Evolutionary conservation across 108 stramenopile species (phyloP).

Genomic region (Epipyxis sp.): DNA sequence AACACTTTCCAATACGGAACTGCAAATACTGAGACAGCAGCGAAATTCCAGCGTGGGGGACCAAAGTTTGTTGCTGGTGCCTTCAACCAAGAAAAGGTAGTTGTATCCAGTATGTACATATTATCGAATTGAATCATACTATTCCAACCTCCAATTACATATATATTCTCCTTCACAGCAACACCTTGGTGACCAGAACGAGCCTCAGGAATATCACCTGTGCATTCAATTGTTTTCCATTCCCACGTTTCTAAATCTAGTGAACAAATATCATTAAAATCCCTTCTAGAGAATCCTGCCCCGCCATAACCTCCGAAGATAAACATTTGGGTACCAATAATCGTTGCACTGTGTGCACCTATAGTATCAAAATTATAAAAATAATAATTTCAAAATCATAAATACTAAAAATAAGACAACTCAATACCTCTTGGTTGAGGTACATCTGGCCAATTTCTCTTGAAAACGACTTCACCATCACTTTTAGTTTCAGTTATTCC

Average conservation of each 20-base stretch:
- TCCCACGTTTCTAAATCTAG: conserved; percentile 57
- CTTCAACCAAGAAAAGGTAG: conserved; percentile 41
- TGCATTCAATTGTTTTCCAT: conserved; percentile 50
- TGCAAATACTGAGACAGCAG: conserved; percentile 65
- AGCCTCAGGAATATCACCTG: conserved; percentile 58
- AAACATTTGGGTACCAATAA: conserved; percentile 51
- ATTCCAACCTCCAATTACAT: conserved; percentile 75
- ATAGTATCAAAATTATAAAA: too few species aligned
- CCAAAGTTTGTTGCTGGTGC: conserved; percentile 36
- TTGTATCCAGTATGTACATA: conserved; percentile 61
- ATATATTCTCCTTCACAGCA: conserved; percentile 58
- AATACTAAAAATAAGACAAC: too few species aligned
- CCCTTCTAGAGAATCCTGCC: conserved; percentile 61
- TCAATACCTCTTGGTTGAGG: conserved; percentile 60
- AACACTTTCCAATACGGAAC: conserved; percentile 76
- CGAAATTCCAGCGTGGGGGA: conserved; percentile 67
- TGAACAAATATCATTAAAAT: conserved; percentile 64
- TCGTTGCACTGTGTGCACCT: conserved; percentile 64
- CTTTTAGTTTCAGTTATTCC: conserved; percentile 40
- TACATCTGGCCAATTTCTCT: conserved; percentile 44
- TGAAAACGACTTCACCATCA: conserved; percentile 48
- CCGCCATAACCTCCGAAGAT: conserved; percentile 78
- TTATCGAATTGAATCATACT: conserved; percentile 67
- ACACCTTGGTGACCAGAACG: conserved; percentile 66
- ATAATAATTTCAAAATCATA: too few species aligned